Evolutionary conservation across 2,329 filamentous ascomycete genomes (phyloP), one percentile per base, ranked within the genome.

Genomic region (Dichotomopilus funicola): DNA sequence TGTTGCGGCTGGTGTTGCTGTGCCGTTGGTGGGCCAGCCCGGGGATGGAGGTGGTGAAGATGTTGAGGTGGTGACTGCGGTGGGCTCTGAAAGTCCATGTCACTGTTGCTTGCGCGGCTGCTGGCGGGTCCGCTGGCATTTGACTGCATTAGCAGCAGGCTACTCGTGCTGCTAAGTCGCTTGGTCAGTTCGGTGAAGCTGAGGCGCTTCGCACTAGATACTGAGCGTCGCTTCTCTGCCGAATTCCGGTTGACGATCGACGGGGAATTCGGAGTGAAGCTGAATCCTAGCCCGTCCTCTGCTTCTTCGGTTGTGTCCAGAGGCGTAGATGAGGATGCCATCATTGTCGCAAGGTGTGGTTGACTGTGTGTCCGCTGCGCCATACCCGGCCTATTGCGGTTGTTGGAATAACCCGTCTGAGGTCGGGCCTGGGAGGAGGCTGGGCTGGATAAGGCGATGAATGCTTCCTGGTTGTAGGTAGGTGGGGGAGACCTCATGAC

Each of bases 151-250:
- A 84, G 72, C 52, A 85, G 71, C 64, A 83, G 69, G 66, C 78
- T 83, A 65, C 79, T 83, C 51, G 80, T 83, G 66, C 78, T 83
- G 62, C 80, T 84, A 53, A 85, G 67, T 59, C 80, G 73, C 66
- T 80, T 81, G 47, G 80, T 78, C 59, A 83, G 81, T 53, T 86
- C 82, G 62, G 75, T 79, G 61, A 85, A 82, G 70, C 79, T 83
- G 54, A 82, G 74, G 57, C 79, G 75, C 71, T 83, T 84, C 47
- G 71, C 70, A 65, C 78, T 82, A 9, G 77, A 78, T 42, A 71
- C 72, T 34, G 81, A 83, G 48, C 74, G 72, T 36, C 78, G 76
- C 60, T 80, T 78, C 53, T 79, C 76, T 19, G 58, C 54, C n/a
- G 61, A 42, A 57, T 55, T 58, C 36, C 62, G 65, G 19, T 66